These are phyloP conservation scores for Jamesozyma jinghongensis DNA, from an alignment of 805 yeast species.

Conservation along the genomic window DNA sequence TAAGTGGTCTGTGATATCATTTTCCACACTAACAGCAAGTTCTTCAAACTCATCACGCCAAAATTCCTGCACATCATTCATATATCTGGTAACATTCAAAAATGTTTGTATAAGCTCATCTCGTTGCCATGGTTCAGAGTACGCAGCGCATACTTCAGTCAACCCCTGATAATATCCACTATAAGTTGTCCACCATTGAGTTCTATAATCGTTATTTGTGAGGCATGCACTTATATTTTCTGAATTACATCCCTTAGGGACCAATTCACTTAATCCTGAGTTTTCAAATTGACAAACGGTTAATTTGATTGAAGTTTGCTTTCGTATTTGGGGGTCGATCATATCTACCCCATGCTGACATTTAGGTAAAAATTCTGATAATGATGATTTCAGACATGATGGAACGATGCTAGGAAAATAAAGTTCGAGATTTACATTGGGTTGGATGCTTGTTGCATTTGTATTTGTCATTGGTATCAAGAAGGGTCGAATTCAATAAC, in stretches of 20 bases:
- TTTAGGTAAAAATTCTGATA: conserved; percentile 32
- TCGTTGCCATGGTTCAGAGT: conserved; percentile 43
- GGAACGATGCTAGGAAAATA: conserved; percentile 19
- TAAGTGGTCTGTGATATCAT: not conserved
- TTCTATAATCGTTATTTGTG: conserved; percentile 32
- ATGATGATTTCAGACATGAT: conserved; percentile 35
- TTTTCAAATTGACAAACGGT: conserved; percentile 49
- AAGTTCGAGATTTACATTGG: conserved; percentile 8
- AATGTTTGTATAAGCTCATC: conserved; percentile 41
- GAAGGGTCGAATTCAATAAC: no score
- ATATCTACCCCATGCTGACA: conserved; percentile 24
- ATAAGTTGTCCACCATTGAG: conserved; percentile 68
- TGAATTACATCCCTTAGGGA: conserved; percentile 6
- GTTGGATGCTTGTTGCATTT: no score
- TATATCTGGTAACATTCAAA: conserved; percentile 37
- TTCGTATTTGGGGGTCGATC: no score
- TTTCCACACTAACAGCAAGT: conserved; percentile 4
- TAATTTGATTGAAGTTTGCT: conserved; percentile 37
- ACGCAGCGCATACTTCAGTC: conserved; percentile 44
- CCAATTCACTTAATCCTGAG: conserved; percentile 29
- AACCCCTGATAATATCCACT: conserved; percentile 55
- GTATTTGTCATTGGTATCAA: no score
- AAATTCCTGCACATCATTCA: conserved; percentile 15
- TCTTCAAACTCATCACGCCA: conserved; percentile 8
- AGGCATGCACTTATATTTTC: conserved; percentile 31